phyloP scores from a whole-genome alignment of 305 asterid genomes.

The Withania somnifera region DNA sequence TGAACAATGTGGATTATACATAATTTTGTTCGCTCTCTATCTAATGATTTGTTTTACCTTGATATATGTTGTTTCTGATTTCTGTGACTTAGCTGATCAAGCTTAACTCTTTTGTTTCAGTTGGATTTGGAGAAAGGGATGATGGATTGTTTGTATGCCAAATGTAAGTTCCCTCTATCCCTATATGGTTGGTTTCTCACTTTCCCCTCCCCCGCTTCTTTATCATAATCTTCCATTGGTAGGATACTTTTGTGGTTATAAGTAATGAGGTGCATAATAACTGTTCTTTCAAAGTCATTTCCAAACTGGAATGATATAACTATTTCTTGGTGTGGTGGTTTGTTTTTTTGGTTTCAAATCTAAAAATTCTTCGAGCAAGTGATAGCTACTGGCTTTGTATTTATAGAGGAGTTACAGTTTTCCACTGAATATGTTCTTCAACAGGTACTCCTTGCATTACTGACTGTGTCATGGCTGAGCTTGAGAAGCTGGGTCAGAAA shows the following conservation, averaged over 20 bases:
- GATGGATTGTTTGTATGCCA: conserved; percentile 99
- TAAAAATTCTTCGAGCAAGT: neutral
- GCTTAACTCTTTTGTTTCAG: conserved; percentile 24
- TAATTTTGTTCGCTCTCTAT: neutral
- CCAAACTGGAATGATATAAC: neutral
- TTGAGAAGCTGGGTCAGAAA: conserved; percentile 89
- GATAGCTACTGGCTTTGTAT: neutral
- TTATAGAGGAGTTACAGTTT: neutral
- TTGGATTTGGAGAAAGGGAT: conserved; percentile 93
- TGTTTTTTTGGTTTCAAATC: neutral
- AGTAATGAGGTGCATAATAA: neutral
- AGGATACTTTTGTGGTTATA: neutral
- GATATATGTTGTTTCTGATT: neutral
- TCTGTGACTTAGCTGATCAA: neutral
- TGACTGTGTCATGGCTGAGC: conserved; percentile 99
- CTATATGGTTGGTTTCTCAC: neutral
- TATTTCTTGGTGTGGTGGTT: neutral
- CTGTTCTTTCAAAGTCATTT: neutral
- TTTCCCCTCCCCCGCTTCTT: neutral
- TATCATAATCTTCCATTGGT: neutral
- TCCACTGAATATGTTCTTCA: neutral
- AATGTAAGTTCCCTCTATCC: conserved; percentile 47
- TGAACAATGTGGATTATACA: neutral
- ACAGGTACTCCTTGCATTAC: conserved; percentile 98
- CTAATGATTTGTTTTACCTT: neutral